These are phyloP conservation scores for Alternaria gaisen DNA, from an alignment of 2,329 filamentous ascomycete genomes.

Conservation along the genomic window DNA sequence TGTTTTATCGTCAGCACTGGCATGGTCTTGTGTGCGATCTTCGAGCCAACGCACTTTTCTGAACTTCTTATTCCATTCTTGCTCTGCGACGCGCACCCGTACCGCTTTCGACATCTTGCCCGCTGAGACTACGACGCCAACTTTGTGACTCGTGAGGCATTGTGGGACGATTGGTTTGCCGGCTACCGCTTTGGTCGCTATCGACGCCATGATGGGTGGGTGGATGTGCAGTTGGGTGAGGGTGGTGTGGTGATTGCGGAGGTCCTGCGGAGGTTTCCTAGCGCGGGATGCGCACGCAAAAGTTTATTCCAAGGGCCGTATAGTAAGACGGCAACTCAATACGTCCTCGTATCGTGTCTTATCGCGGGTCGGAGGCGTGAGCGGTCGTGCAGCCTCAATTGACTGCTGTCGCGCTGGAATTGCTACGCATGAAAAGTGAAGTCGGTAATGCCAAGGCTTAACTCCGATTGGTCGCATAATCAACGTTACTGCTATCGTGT, in stretches of 20 bases:
- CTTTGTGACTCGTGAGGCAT: constrained; percentile 41
- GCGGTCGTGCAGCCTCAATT: constrained; percentile 22
- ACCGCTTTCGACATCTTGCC: constrained; percentile 82
- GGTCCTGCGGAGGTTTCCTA: constrained; percentile 14
- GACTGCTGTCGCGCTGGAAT: constrained; percentile 5
- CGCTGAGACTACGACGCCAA: constrained; percentile 77
- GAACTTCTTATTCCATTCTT: constrained; percentile 76
- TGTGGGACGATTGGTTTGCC: constrained; percentile 36
- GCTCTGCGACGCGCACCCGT: constrained; percentile 76
- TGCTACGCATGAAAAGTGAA: constrained; percentile 36
- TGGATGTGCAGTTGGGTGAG: constrained; percentile 8
- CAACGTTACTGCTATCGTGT: constrained; percentile 40
- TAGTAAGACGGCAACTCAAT: constrained; percentile 30
- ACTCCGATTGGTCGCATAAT: constrained; percentile 40
- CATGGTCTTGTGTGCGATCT: background rate
- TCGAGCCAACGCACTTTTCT: constrained; percentile 67
- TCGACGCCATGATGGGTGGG: constrained; percentile 32
- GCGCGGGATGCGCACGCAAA: constrained; percentile 7
- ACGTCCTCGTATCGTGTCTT: constrained; percentile 17
- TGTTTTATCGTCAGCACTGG: constrained; percentile 40
- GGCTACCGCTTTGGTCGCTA: constrained; percentile 30
- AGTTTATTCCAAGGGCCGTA: background rate
- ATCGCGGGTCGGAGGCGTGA: constrained; percentile 4
- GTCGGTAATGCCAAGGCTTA: constrained; percentile 29
- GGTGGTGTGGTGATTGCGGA: constrained; percentile 19